Evolutionary conservation across 192 early-diverging fungal species (phyloP), one percentile per base, ranked within the genome.

Genomic region (Coemansia asiatica): DNA sequence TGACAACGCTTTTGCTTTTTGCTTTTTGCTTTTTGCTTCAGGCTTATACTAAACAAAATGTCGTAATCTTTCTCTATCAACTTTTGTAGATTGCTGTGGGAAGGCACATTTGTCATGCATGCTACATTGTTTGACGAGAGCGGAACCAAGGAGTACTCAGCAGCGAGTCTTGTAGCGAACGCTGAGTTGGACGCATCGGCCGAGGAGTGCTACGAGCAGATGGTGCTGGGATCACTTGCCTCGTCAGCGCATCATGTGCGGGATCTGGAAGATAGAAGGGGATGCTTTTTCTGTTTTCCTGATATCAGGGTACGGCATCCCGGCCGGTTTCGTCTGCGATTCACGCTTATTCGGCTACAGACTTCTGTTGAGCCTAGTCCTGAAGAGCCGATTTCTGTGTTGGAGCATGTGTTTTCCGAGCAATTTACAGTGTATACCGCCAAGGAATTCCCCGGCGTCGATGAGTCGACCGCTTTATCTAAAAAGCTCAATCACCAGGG

Each of bases 381-480:
- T 13, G 12, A 27, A 6, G 65, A 67, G 58, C 46, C 74, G 4
- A 61, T 46, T 10, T 8, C 28, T 0, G 66, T 67, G 4, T 57
- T 74, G 12, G 38, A 27, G 5, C 38, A 65, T n/a, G 63, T 67
- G 16, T 50, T 64, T 27, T 71, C 80, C 9, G 56, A 67, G 0
- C 49, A 62, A 6, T 74, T 82, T 40, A 67, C 62, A 0, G 75
- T 82, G 0, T 77, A 68, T 54, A 49, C 71, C 21, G 10, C n/a
- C 8, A 74, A 56, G 49, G 75, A 82, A 13, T 82, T 77, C 36
- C 80, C 80, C 0, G 80, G 80, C 15, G 66, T 73, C 6, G 75
- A 68, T 25, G 64, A 65, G 35, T 74, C 80, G 2, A 77, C 80
- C 4, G 26, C 38, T 21, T 44, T 82, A 1, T 71, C 80, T 6